Percentiles rank a stretch among this genome's conserved stretches.
These are phyloP conservation scores for Podaxis carcinomalis DNA, from an alignment of 768 basidiomycete species.

Conservation along the genomic window DNA sequence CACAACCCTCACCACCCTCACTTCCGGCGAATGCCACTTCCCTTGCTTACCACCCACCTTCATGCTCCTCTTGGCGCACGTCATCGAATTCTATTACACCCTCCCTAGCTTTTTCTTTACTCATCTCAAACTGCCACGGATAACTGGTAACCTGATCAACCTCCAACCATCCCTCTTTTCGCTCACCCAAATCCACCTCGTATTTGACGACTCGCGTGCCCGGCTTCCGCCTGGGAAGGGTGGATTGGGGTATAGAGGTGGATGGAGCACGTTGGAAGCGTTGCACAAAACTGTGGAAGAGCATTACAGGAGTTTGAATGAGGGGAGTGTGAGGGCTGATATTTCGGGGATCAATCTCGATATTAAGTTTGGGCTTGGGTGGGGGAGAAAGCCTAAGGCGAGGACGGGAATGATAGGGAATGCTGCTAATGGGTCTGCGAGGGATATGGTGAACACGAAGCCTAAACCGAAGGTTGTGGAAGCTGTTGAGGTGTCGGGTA, in stretches of 20 bases:
- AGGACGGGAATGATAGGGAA: neutral
- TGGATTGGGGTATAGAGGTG: conserved; percentile 58
- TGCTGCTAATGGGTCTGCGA: neutral
- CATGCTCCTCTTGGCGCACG: conserved; percentile 59
- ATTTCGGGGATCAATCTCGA: conserved; percentile 10
- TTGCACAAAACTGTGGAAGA: conserved; percentile 54
- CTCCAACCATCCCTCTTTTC: conserved; percentile 58
- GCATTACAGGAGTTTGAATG: conserved; percentile 32
- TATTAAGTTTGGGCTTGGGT: conserved; percentile 8
- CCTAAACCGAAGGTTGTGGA: neutral
- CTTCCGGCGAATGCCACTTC: conserved; percentile 54
- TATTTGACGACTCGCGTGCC: conserved; percentile 66
- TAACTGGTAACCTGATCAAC: conserved; percentile 48
- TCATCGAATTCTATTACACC: conserved; percentile 52
- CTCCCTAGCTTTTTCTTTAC: conserved; percentile 26
- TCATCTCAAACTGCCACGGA: conserved; percentile 31
- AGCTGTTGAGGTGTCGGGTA: neutral
- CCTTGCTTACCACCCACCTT: conserved; percentile 52
- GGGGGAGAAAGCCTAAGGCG: conserved; percentile 3
- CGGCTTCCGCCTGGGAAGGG: conserved; percentile 49
- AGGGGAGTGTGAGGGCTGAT: conserved; percentile 9
- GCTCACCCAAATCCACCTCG: conserved; percentile 47
- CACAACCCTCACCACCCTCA: conserved; percentile 47
- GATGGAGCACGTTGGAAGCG: conserved; percentile 55
- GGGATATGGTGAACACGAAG: neutral